Conservation (phyloP, 2,329 filamentous ascomycete species). For the Penicillium sp. region DNA sequence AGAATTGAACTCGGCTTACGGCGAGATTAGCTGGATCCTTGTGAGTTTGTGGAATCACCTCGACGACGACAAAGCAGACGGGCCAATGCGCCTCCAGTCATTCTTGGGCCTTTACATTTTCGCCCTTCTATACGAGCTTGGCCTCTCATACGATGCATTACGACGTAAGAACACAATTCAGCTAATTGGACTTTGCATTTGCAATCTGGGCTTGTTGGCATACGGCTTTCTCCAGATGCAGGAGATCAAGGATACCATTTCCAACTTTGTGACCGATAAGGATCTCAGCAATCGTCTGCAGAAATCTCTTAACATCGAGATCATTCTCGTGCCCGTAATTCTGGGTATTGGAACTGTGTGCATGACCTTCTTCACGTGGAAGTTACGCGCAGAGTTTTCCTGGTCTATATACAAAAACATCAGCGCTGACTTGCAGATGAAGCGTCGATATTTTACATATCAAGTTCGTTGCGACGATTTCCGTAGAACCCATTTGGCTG, state of each 20-base stretch:
- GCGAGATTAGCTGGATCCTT: slow-evolving; percentile 17
- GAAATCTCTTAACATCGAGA: slow-evolving; percentile 9
- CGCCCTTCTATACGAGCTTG: slow-evolving; percentile 21
- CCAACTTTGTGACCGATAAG: background rate
- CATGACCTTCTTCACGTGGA: slow-evolving; percentile 22
- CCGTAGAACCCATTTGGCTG: background rate
- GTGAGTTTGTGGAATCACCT: slow-evolving; percentile 19
- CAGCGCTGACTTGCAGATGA: slow-evolving; percentile 24
- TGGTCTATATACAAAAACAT: slow-evolving; percentile 25
- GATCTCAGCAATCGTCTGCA: slow-evolving; percentile 3
- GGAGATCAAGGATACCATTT: slow-evolving; percentile 16
- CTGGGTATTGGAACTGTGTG: slow-evolving; percentile 11
- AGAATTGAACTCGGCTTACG: background rate
- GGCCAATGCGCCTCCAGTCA: slow-evolving; percentile 18
- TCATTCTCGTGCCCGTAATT: slow-evolving; percentile 21
- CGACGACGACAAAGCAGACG: slow-evolving; percentile 4
- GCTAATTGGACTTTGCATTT: slow-evolving; percentile 19
- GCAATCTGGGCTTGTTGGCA: slow-evolving; percentile 20
- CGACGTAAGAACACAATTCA: slow-evolving; percentile 23
- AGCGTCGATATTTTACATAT: slow-evolving; percentile 19
- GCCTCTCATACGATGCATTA: slow-evolving; percentile 21
- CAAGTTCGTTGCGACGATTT: slow-evolving; percentile 9
- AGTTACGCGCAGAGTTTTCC: slow-evolving; percentile 20
- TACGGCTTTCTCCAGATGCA: slow-evolving; percentile 19
- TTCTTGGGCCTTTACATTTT: slow-evolving; percentile 24